Percentiles rank a stretch among this genome's conserved stretches.
Evolutionary conservation across 2,329 filamentous ascomycete species (phyloP).

Genomic region (Bisporella sp.): DNA sequence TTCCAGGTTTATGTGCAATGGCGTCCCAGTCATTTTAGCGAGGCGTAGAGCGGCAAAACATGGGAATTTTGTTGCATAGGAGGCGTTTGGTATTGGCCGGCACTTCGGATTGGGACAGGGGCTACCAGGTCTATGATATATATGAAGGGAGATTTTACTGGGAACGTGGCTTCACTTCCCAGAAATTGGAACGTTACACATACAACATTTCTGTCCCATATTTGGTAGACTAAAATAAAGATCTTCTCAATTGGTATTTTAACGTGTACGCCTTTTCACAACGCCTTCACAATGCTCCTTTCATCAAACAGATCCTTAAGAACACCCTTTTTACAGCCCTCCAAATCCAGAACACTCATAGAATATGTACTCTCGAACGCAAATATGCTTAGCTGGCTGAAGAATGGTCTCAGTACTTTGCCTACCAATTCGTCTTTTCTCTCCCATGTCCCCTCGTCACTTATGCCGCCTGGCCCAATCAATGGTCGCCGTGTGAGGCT

Average conservation of each 20-base stretch:
- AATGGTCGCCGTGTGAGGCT: slow-evolving; percentile 30
- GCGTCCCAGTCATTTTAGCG: not conserved
- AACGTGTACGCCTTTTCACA: slow-evolving; percentile 12
- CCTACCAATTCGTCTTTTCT: slow-evolving; percentile 63
- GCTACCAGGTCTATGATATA: no score
- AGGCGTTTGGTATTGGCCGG: no score
- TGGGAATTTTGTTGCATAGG: no score
- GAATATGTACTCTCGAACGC: slow-evolving; percentile 90
- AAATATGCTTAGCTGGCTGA: slow-evolving; percentile 85
- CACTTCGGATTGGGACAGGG: no score
- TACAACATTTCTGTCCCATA: no score
- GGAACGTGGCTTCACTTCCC: no score
- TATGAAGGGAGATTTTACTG: no score
- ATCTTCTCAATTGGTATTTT: no score
- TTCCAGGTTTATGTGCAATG: not conserved
- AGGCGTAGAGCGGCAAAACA: no score
- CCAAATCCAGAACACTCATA: slow-evolving; percentile 64
- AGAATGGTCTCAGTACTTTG: slow-evolving; percentile 78
- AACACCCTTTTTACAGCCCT: slow-evolving; percentile 55
- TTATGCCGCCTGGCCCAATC: slow-evolving; percentile 38
- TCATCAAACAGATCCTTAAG: slow-evolving; percentile 77
- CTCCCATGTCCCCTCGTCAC: slow-evolving; percentile 49
- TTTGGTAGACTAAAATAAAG: no score
- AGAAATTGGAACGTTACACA: no score
- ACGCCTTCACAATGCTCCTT: slow-evolving; percentile 55